A percentile compares a stretch with the other conserved stretches of the same genome.
phyloP scores from a whole-genome alignment of 106 monocot genomes.

The Ottelia alismoides region DNA sequence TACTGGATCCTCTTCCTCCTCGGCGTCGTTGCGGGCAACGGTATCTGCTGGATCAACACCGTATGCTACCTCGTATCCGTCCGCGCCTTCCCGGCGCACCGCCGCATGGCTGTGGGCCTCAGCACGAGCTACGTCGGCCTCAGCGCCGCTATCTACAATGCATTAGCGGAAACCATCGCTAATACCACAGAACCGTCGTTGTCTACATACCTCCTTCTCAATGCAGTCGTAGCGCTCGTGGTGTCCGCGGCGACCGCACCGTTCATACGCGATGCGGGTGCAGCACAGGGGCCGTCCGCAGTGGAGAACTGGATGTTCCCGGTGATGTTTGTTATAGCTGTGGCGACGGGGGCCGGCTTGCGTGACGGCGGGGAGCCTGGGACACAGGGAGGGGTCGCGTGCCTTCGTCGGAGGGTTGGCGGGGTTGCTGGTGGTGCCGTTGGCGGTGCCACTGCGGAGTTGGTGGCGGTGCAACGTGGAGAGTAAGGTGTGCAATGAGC shows the following conservation, averaged over 20 bases:
- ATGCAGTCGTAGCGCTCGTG: conserved; percentile 4
- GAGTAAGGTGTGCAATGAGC: not conserved
- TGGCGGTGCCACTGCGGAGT: not conserved
- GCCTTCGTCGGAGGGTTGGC: not conserved
- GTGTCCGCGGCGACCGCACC: not conserved
- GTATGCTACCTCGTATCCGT: conserved; percentile 10
- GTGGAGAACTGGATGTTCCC: not conserved
- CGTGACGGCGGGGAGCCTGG: not conserved
- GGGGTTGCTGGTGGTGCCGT: not conserved
- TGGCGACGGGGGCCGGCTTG: not conserved
- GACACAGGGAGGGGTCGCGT: not conserved
- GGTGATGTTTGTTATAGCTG: not conserved
- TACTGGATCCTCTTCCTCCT: conserved; percentile 1
- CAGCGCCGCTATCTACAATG: conserved; percentile 2
- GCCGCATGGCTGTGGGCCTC: conserved; percentile 3
- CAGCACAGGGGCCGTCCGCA: not conserved
- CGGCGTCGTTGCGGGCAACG: conserved; percentile 4
- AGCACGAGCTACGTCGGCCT: conserved; percentile 9
- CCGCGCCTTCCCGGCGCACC: conserved; percentile 3
- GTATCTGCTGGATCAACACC: conserved; percentile 24
- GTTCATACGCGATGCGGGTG: not conserved
- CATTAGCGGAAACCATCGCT: not conserved
- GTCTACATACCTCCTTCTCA: conserved; percentile 11
- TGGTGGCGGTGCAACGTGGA: not conserved
- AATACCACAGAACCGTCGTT: not conserved